Evolutionary conservation across 208 protist species (phyloP).

Genomic region (Blastocrithidia nonstop): DNA sequence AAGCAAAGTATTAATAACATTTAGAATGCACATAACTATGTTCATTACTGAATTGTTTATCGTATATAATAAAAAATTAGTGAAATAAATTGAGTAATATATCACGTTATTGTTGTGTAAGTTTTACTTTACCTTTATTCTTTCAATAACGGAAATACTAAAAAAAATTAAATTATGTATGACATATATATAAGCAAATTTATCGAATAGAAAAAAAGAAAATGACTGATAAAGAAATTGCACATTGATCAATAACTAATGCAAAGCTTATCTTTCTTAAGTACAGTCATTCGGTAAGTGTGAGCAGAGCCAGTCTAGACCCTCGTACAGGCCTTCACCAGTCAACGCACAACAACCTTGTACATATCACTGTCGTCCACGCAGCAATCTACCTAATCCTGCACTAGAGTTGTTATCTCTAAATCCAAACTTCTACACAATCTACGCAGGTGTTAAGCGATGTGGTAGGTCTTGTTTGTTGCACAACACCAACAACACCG

Average conservation of each 20-base stretch:
- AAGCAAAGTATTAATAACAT: too few relatives aligned
- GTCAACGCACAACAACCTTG: conserved; percentile 91
- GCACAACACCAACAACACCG: conserved; percentile 85
- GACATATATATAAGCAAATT: neutral
- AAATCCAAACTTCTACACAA: conserved; percentile 43
- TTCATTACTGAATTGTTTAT: too few relatives aligned
- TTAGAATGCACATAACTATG: too few relatives aligned
- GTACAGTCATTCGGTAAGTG: conserved; percentile 42
- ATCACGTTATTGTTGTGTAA: neutral
- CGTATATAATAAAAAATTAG: neutral
- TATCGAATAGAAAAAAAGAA: neutral
- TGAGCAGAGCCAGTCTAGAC: conserved; percentile 91
- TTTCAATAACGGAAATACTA: too few relatives aligned
- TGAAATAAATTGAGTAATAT: neutral
- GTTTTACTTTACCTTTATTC: neutral
- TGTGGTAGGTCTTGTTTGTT: conserved; percentile 93
- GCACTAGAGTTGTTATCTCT: conserved; percentile 8
- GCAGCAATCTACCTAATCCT: conserved; percentile 17
- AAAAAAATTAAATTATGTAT: neutral
- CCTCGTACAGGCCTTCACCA: conserved; percentile 94
- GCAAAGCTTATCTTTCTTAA: neutral
- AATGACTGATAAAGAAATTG: too few relatives aligned
- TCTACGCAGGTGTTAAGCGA: conserved; percentile 28
- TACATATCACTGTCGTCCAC: conserved; percentile 83
- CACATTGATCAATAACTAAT: neutral